These are phyloP conservation scores for Colletotrichum lupini DNA, from an alignment of 2,329 filamentous ascomycete species.

Conservation along the genomic window DNA sequence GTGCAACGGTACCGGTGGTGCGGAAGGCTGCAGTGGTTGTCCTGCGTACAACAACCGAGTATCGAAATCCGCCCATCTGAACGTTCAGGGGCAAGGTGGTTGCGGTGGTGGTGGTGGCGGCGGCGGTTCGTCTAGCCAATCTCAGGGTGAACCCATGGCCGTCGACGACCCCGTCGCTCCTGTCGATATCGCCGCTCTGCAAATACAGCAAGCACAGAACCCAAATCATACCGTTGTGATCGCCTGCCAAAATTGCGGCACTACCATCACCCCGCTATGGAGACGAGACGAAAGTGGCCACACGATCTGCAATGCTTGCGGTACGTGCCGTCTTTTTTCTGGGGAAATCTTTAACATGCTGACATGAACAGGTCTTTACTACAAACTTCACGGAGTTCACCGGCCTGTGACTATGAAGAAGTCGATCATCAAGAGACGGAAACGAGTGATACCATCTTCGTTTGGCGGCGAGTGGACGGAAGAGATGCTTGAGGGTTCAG, in stretches of 20 bases:
- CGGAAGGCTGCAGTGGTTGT: conserved; percentile 94
- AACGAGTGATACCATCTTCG: conserved; percentile 88
- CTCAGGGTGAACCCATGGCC: conserved; percentile 37
- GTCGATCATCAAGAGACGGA: conserved; percentile 93
- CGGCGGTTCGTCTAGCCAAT: conserved; percentile 37
- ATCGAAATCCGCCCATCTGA: conserved; percentile 84
- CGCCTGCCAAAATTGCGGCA: conserved; percentile 96
- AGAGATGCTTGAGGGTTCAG: conserved; percentile 60
- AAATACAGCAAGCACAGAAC: conserved; percentile 46
- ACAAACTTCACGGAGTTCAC: conserved; percentile 94
- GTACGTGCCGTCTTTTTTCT: conserved; percentile 62
- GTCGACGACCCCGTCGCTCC: conserved; percentile 53
- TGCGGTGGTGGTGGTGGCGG: conserved; percentile 47
- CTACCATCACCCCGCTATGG: conserved; percentile 97
- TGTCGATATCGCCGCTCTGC: conserved; percentile 61
- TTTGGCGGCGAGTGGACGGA: conserved; percentile 52
- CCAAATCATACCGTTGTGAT: conserved; percentile 76
- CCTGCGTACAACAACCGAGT: conserved; percentile 98
- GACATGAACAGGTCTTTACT: conserved; percentile 79
- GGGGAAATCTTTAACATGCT: conserved; percentile 22
- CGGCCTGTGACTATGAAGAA: conserved; percentile 99
- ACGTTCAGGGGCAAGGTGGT: conserved; percentile 59
- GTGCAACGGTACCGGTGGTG: conserved; percentile 96
- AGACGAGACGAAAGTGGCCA: conserved; percentile 92
- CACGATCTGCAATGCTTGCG: conserved; percentile 98